Evolutionary conservation across 169 alveolate genomes (phyloP), one percentile per base, ranked within the genome.

Genomic region (Cryptosporidium ryanae): DNA sequence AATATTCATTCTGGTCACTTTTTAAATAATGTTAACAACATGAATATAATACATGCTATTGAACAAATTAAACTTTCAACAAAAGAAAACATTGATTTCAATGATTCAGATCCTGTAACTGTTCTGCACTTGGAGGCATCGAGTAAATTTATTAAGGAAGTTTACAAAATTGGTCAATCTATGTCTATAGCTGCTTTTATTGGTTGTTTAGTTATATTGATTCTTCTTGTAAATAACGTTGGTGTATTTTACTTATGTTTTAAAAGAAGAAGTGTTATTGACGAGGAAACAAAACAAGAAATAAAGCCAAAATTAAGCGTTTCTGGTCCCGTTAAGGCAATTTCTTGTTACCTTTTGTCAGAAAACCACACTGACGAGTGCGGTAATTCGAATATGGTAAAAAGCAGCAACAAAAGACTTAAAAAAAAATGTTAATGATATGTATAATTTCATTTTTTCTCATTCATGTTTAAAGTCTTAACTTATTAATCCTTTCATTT

Each of bases 1-100:
- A 76, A 76, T 59, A 76, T 76, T 46, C 87, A 76, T 34, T 76
- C 87, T 76, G 87, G 87, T 8, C 68, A 61, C 46, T 61, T 76
- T 29, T n/a, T 25, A 5, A 61, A 55, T 38, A 43, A 52, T 3
- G 31, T 59, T 6, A 44, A 43, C 48, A 76, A 59, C 63, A 29
- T 44, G 57, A 61, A 76, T 32, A 4, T 68, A 34, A 27, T 61
- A 32, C 31, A 27, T 21, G 71, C 64, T 6, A 46, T 55, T 18
- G 44, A 55, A 10, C 34, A 65, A 59, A 76, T 76, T n/a, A 38
- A 55, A 54, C 13, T 59, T 44, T 49, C 71, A 17, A 76, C 68
- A 32, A 23, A 44, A 23, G 71, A 61, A 32, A 63, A 61, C 34
- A 29, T 68, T 27, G 17, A 29, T 8, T 43, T 66, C 18, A 46